Evolutionary conservation across 1,284 basidiomycete genomes (phyloP).

Genomic region (Psilocybe mexicana): DNA sequence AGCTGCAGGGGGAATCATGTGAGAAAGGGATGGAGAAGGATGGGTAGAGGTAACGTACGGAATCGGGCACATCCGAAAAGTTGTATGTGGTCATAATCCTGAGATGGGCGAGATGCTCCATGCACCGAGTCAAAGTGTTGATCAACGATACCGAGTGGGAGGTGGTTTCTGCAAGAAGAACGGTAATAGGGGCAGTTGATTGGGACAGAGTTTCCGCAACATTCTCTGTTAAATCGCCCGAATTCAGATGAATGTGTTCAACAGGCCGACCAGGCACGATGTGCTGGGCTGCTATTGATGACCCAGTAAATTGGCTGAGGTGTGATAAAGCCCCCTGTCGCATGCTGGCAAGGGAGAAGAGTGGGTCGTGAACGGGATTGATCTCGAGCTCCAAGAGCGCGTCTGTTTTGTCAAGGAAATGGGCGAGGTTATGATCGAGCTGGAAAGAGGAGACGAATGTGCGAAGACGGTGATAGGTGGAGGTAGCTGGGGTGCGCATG

Average conservation of each 20-base stretch:
- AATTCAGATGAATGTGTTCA: constrained; percentile 57
- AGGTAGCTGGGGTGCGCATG: constrained; percentile 36
- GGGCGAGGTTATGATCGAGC: constrained; percentile 53
- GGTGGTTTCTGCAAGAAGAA: constrained; percentile 47
- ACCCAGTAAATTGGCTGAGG: constrained; percentile 61
- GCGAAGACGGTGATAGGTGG: constrained; percentile 46
- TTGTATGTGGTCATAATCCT: constrained; percentile 52
- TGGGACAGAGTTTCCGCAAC: constrained; percentile 50
- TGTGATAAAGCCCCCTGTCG: constrained; percentile 45
- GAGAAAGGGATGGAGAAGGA: constrained; percentile 19
- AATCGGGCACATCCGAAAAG: constrained; percentile 46
- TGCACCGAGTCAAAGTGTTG: constrained; percentile 41
- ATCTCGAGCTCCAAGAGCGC: constrained; percentile 56
- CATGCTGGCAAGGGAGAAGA: constrained; percentile 21
- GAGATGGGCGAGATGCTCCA: constrained; percentile 52
- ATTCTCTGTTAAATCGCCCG: constrained; percentile 54
- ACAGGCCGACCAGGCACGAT: constrained; percentile 67
- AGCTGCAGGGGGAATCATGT: constrained; percentile 40
- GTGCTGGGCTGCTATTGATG: constrained; percentile 49
- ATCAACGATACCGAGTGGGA: constrained; percentile 47
- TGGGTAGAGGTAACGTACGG: constrained; percentile 35
- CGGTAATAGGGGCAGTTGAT: constrained; percentile 44
- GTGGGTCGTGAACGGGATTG: constrained; percentile 35
- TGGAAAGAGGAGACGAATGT: constrained; percentile 60
- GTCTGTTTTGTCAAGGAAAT: constrained; percentile 56